Base-by-base conservation (phyloP, 2,329 filamentous ascomycete species). In the Coniochaeta sp. region DNA sequence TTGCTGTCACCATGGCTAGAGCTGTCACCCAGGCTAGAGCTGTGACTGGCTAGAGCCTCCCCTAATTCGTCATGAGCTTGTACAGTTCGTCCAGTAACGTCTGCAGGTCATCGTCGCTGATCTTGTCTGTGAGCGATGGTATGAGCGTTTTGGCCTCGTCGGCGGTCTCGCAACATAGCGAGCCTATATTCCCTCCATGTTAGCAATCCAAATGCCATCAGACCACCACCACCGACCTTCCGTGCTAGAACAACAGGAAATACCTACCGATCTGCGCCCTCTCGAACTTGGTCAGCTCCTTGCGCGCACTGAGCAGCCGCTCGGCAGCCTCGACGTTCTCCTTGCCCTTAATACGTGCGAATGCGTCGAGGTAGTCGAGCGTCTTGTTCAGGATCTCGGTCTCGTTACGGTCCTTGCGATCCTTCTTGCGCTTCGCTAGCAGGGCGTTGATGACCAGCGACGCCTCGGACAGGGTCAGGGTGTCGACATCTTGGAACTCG, bases 121-220 rank as follows among this genome's bases (percentile, higher is more conserved):
- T 96, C 78, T 99, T 99, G 74, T 92, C 88, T 67, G 87, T 83
- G 57, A 99, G 75, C 60, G 85, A 96, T 1, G 95, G 96, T 64
- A 99, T 96, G 61, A 99, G 82, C 9, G 91, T 96, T 78, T 96
- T 97, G 62, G 95, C 95, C 77, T 99, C 96, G 71, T 99, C 95
- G 61, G 91, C 89, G 52, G 87, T 89, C 69, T 96, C 93, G 72
- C 93, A 96, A 75, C 92, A 96, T 42, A 99, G 80, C 34, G 91
- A 96, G 36, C 92, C 93, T 96, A 19, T 4, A n/a, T 28, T 9
- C 17, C 24, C n/a, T n/a, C n/a, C 30, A 3, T 12, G 30, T 61
- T 64, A 61, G 47, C 59, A 47, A 57, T 36, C 24, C 47, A 19
- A n/a, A 34, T 12, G 6, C 32, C 32, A 34, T 12, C 38, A 3